Conservation (phyloP, 2,329 filamentous ascomycete species). For the Coniochaeta prunicola region DNA sequence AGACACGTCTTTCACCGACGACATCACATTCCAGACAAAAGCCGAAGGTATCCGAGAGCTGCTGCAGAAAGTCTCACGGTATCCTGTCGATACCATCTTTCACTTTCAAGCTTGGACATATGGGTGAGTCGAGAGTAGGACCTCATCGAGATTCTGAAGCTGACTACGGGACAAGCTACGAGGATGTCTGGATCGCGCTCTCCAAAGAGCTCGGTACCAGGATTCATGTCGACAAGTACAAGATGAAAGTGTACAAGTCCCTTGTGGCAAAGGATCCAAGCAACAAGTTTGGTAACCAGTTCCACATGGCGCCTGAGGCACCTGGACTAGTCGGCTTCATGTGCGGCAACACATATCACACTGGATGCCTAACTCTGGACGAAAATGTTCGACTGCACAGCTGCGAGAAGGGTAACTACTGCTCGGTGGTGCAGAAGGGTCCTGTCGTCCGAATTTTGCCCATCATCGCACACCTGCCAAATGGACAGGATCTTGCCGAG, state of each 20-base stretch:
- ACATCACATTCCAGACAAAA: slow-evolving; percentile 50
- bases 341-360: slow-evolving; percentile 62
- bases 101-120: slow-evolving; percentile 89
- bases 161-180: slow-evolving; percentile 46
- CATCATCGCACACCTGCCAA: slow-evolving; percentile 57
- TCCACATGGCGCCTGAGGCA: slow-evolving; percentile 48
- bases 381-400: slow-evolving; percentile 67
- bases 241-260: slow-evolving; percentile 63
- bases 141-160: background rate
- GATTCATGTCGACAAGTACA: slow-evolving; percentile 81
- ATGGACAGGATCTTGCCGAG: slow-evolving; percentile 62
- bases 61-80: slow-evolving; percentile 57
- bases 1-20: slow-evolving; percentile 67
- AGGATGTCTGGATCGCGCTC: slow-evolving; percentile 83
- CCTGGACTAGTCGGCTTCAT: slow-evolving; percentile 65
- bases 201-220: slow-evolving; percentile 53
- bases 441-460: slow-evolving; percentile 70
- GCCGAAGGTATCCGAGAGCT: slow-evolving; percentile 71
- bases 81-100: slow-evolving; percentile 69
- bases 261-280: slow-evolving; percentile 40
- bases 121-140: slow-evolving; percentile 31
- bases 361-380: slow-evolving; percentile 65
- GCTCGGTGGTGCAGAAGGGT: slow-evolving; percentile 35
- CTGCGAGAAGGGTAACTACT: slow-evolving; percentile 68
- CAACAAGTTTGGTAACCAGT: slow-evolving; percentile 28